Evolutionary conservation across 768 basidiomycete genomes (phyloP).

Genomic region (Crucibulum laeve): DNA sequence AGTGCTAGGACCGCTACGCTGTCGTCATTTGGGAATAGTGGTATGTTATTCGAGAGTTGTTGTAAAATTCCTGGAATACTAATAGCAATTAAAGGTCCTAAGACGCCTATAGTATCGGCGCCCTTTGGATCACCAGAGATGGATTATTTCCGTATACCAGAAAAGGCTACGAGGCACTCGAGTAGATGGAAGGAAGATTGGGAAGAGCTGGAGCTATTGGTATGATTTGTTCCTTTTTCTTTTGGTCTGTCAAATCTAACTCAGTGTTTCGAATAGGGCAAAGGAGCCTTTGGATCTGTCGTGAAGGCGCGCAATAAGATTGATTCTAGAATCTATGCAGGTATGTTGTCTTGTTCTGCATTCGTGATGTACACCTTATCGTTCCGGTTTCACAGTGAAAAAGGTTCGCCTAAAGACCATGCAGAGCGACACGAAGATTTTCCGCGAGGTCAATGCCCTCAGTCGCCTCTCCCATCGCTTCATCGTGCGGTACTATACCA

Average conservation of each 20-base stretch:
- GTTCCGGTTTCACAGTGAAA: conserved; percentile 52
- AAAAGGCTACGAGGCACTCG: conserved; percentile 37
- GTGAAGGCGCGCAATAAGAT: conserved; percentile 91
- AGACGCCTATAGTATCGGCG: conserved; percentile 47
- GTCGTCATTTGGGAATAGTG: conserved; percentile 21
- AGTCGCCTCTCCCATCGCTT: conserved; percentile 83
- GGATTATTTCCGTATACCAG: conserved; percentile 52
- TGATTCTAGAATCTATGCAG: conserved; percentile 80
- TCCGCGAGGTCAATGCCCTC: conserved; percentile 88
- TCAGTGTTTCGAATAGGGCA: conserved; percentile 47
- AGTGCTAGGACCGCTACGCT: conserved; percentile 7
- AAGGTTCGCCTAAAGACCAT: conserved; percentile 77
- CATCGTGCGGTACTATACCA: conserved; percentile 89
- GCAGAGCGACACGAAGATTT: conserved; percentile 83
- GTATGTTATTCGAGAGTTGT: conserved; percentile 8
- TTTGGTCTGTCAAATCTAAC: background rate
- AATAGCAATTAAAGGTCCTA: conserved; percentile 27
- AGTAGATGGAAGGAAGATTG: conserved; percentile 93
- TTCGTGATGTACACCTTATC: conserved; percentile 1
- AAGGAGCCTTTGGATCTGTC: conserved; percentile 90
- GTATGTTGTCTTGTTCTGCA: conserved; percentile 26
- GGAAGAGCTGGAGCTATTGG: conserved; percentile 87
- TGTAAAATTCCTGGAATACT: conserved; percentile 1
- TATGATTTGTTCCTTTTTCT: conserved; percentile 18
- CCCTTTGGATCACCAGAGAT: conserved; percentile 58